Base-by-base conservation (phyloP, 371 early-diverging fungal genomes). In the Mucor mucedo region DNA sequence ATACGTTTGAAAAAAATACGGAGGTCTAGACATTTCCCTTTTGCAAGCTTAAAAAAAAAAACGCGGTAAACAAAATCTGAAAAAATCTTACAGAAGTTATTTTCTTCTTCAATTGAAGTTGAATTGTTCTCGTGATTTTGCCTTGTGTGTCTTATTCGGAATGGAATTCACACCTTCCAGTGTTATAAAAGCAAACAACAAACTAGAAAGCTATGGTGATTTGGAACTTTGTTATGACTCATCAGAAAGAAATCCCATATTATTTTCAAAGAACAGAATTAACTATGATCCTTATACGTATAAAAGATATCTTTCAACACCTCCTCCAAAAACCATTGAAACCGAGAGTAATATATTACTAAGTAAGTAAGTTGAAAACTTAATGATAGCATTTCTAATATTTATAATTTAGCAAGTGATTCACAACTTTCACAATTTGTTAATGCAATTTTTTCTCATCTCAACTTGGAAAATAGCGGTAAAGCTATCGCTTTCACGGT, bases 361-460 rank as follows among this genome's bases (percentile, higher is more conserved):
- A 56, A 42, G 56, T 41, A 56, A 56, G 30, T 56, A 52, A 3
- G 21, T 55, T 42, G 42, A 56, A 56, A 42, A 56, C 28, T 42
- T 42, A 30, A 39, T 35, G 35, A 44, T 30, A 56, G 56, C 30
- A 52, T 60, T 59, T 28, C 50, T 39, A 60, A 60, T 52, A 60
- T 27, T 16, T 41, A 60, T 40, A 60, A 52, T 60, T 40, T 52
- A 60, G 60, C 30, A 10, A 60, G 41, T 29, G 52, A 60, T 41
- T 60, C 60, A n/a, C 52, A 60, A 60, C n/a, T 60, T 60, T 35
- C 60, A 30, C 60, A 60, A 30, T 60, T 52, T 60, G 30, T 60
- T 29, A 60, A 60, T 60, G 60, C 60, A 60, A 60, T 52, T 52
- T 60, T 60, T 52, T 57, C 47, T n/a, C 47, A 55, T 14, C 7